phyloP scores from a whole-genome alignment of 148 eudicot genomes.

The Selenicereus undatus region DNA sequence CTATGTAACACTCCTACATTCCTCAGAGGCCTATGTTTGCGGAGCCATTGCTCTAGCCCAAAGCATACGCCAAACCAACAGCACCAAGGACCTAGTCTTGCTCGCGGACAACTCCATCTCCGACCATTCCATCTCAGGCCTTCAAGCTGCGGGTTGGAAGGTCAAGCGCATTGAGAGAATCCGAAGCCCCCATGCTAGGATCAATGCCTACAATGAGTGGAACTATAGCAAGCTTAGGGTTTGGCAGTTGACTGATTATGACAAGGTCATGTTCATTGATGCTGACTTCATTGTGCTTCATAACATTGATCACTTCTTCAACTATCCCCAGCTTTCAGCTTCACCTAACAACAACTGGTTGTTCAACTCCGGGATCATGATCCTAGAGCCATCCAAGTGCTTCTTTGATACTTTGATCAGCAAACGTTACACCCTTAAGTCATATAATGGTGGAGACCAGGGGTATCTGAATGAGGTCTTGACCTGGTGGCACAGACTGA shows the following conservation, averaged over 20 bases:
- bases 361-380: slow-evolving; percentile 72
- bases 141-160: slow-evolving; percentile 61
- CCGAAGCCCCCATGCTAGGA: slow-evolving; percentile 45
- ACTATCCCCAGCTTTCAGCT: slow-evolving; percentile 57
- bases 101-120: slow-evolving; percentile 58
- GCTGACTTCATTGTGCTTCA: slow-evolving; percentile 49
- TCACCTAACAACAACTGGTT: slow-evolving; percentile 35
- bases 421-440: slow-evolving; percentile 29
- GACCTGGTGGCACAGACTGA: slow-evolving; percentile 68
- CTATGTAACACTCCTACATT: slow-evolving; percentile 69
- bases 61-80: slow-evolving; percentile 58
- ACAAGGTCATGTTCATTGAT: slow-evolving; percentile 65
- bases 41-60: slow-evolving; percentile 80
- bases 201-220: slow-evolving; percentile 54
- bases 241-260: slow-evolving; percentile 59
- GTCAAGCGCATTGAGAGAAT: slow-evolving; percentile 47
- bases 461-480: slow-evolving; percentile 70
- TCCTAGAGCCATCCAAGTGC: slow-evolving; percentile 68
- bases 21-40: slow-evolving; percentile 68
- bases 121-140: slow-evolving; percentile 39
- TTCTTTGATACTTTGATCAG: slow-evolving; percentile 47
- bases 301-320: slow-evolving; percentile 55
- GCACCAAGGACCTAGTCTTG: slow-evolving; percentile 61
- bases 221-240: slow-evolving; percentile 78
- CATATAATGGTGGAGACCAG: slow-evolving; percentile 84